Conservation (phyloP, 495 filamentous ascomycete species). For the Penicillium nucicola region DNA sequence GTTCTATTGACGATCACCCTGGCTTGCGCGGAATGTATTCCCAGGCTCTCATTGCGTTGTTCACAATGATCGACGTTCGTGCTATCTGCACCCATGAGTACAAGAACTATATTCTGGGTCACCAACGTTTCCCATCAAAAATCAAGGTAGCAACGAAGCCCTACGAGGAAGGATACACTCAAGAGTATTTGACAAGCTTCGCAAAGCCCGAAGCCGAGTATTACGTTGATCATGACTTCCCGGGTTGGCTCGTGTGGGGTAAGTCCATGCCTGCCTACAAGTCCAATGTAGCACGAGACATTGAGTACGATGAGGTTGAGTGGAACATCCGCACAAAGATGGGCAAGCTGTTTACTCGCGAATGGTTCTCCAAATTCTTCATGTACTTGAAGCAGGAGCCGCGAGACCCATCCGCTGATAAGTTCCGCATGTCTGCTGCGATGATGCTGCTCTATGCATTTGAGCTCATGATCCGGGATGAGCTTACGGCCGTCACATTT, state of each 20-base stretch:
- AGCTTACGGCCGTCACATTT: constrained; percentile 70
- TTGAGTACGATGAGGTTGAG: constrained; percentile 84
- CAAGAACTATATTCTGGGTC: constrained; percentile 76
- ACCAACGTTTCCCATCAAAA: constrained; percentile 71
- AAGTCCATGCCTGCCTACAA: constrained; percentile 76
- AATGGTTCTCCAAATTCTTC: constrained; percentile 88
- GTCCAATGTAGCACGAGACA: constrained; percentile 62
- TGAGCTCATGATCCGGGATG: constrained; percentile 72
- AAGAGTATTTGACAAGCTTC: constrained; percentile 74
- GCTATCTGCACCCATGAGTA: constrained; percentile 83
- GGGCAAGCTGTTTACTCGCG: constrained; percentile 69
- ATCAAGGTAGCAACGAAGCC: constrained; percentile 66
- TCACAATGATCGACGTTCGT: constrained; percentile 78
- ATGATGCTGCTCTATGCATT: constrained; percentile 85
- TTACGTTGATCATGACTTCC: constrained; percentile 87
- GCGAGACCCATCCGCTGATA: constrained; percentile 74
- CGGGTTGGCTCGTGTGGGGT: constrained; percentile 96
- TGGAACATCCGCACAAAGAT: constrained; percentile 73
- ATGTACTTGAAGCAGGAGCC: constrained; percentile 96
- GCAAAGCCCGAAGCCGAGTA: constrained; percentile 77
- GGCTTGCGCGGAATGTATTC: constrained; percentile 78
- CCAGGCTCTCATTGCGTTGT: constrained; percentile 73
- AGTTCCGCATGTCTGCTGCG: constrained; percentile 83
- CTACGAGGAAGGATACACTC: constrained; percentile 73
- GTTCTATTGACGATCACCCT: constrained; percentile 87